Evolutionary conservation across 108 stramenopile genomes (phyloP).

Genomic region (Chaetoceros muelleri): DNA sequence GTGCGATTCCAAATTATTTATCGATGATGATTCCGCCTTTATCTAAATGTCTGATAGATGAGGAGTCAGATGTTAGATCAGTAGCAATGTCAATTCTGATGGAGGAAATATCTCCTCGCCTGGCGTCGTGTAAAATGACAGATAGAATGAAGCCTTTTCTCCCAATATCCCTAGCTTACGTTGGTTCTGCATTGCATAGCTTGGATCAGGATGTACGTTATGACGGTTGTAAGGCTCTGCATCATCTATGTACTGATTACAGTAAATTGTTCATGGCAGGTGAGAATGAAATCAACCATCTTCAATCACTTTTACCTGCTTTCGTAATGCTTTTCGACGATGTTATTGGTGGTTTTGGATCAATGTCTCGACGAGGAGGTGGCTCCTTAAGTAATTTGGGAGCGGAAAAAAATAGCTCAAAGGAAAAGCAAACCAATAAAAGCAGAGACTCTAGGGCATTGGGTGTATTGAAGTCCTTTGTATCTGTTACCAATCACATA

Average conservation of each 20-base stretch:
- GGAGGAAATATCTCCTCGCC: slow-evolving; percentile 20
- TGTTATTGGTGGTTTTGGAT: background rate
- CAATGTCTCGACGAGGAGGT: background rate
- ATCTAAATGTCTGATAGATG: slow-evolving; percentile 41
- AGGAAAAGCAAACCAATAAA: background rate
- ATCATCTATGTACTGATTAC: slow-evolving; percentile 26
- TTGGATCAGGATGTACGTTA: slow-evolving; percentile 46
- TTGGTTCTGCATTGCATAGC: slow-evolving; percentile 67
- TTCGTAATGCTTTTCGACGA: background rate
- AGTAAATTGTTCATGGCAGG: background rate
- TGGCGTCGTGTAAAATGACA: background rate
- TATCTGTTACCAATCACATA: background rate
- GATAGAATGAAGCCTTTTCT: slow-evolving; percentile 45
- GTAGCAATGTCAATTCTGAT: slow-evolving; percentile 36
- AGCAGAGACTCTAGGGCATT: background rate
- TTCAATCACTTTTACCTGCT: background rate
- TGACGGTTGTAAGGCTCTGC: slow-evolving; percentile 41
- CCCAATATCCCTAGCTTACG: slow-evolving; percentile 44
- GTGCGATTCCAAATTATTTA: slow-evolving; percentile 33
- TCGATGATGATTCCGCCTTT: slow-evolving; percentile 29
- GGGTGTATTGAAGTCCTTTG: background rate
- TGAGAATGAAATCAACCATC: background rate
- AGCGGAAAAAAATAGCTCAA: background rate
- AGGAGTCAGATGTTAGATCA: slow-evolving; percentile 54
- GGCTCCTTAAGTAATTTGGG: background rate